Base-by-base conservation (phyloP, 208 protist species). In the Balamuthia mandrillaris region DNA sequence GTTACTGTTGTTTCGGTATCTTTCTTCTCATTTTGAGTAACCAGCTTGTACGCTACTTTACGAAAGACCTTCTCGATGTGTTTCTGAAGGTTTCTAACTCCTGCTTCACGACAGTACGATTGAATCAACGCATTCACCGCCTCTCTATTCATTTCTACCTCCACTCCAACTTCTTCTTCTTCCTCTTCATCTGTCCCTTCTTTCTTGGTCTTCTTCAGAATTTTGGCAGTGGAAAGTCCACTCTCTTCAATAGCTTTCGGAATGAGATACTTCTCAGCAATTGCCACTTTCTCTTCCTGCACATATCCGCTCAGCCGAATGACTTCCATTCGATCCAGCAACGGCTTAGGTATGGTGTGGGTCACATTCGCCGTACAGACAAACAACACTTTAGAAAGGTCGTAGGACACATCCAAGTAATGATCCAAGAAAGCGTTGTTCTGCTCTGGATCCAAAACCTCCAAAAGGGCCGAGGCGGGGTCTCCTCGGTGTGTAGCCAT, bases 301-400 rank as follows among this genome's bases (percentile, higher is more conserved):
- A 96, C 84, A 51, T 96, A 96, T 10, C 95, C 95, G 66, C 83
- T 90, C 24, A 96, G 51, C 2, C 33, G 10, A 5, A 93, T 90
- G 0, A 97, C 91, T 81, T 97, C 95, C 94, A 97, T 96, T 52
- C 95, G 88, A 68, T 97, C 95, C 24, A 95, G 83, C 29, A 97
- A 65, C 5, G 95, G 94, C 0, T 72, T 61, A 1, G 94, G 94
- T 54, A 97, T 97, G 0, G 92, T 94, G 78, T 96, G 88, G 3
- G 83, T 49, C 1, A 78, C 52, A 65, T 97, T 97, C 16, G 95
- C 94, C 7, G 95, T 97, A 70, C 92, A 95, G 18, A 97, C 66
- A 51, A 96, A 97, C 2, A 97, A 85, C 3, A 96, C 90, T 68
- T 95, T 95, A 5, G 86, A 92, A 0, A 96, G 75, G 78, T 96